Evolutionary conservation across 176 grass and related monocot genomes (phyloP).

Genomic region (Cenchrus purpureus): DNA sequence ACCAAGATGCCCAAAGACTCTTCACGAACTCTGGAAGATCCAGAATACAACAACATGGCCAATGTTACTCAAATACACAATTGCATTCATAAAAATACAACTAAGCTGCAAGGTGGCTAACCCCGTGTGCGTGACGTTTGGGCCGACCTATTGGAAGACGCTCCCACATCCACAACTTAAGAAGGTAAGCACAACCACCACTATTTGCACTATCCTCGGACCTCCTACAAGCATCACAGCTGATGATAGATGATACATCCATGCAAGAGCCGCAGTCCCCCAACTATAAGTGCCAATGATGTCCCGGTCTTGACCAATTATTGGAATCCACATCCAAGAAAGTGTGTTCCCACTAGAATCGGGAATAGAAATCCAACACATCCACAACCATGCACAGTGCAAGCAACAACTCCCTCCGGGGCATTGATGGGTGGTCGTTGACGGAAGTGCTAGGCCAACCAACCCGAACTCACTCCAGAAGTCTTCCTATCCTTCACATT

Average conservation of each 20-base stretch:
- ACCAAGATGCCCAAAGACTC: too few relatives aligned
- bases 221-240: neutral
- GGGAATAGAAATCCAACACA: neutral
- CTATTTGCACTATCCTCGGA: neutral
- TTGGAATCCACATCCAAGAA: neutral
- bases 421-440: too few relatives aligned
- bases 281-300: neutral
- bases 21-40: too few relatives aligned
- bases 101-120: too few relatives aligned
- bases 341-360: neutral
- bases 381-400: neutral
- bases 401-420: accelerated
- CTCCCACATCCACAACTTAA: neutral
- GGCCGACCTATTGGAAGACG: neutral
- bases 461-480: neutral
- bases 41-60: too few relatives aligned
- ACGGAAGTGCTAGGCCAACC: neutral
- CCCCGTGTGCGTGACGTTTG: too few relatives aligned
- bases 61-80: too few relatives aligned
- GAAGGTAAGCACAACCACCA: neutral
- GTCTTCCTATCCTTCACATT: too few relatives aligned
- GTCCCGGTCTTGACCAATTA: neutral
- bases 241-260: neutral
- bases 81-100: too few relatives aligned
- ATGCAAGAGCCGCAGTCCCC: neutral